phyloP scores from a whole-genome alignment of 768 basidiomycete genomes.

The Strobilomyces confusus region DNA sequence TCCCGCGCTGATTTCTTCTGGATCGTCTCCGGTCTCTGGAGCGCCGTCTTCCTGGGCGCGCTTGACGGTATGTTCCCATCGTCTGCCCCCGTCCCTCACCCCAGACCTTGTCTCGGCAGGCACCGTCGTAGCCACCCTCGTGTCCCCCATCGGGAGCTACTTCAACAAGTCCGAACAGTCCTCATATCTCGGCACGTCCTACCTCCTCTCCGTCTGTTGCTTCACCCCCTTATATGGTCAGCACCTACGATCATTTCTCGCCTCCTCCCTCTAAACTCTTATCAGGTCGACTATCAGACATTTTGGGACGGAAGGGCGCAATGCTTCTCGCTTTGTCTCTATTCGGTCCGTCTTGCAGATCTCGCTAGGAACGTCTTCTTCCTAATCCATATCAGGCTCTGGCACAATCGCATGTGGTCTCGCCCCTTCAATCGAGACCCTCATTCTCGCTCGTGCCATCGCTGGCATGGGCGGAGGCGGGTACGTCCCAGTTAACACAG shows the following conservation, averaged over 20 bases:
- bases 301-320: slow-evolving; percentile 79
- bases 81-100: background rate
- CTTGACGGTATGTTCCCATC: slow-evolving; percentile 62
- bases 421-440: slow-evolving; percentile 78
- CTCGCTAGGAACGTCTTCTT: slow-evolving; percentile 9
- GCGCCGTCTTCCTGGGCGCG: slow-evolving; percentile 78
- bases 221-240: slow-evolving; percentile 86
- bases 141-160: slow-evolving; percentile 81
- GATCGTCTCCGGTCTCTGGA: slow-evolving; percentile 79
- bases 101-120: slow-evolving; percentile 33
- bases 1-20: slow-evolving; percentile 56
- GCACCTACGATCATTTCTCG: slow-evolving; percentile 19
- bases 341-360: slow-evolving; percentile 56
- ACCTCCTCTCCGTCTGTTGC: slow-evolving; percentile 84
- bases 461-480: slow-evolving; percentile 94
- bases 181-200: slow-evolving; percentile 86
- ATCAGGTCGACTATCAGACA: slow-evolving; percentile 77
- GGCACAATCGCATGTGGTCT: slow-evolving; percentile 86
- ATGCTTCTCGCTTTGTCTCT: slow-evolving; percentile 80
- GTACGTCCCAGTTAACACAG: slow-evolving; percentile 40
- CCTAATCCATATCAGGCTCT: slow-evolving; percentile 44
- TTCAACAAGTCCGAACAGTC: slow-evolving; percentile 77
- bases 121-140: slow-evolving; percentile 82
- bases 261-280: slow-evolving; percentile 19
- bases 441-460: slow-evolving; percentile 78